Base-by-base conservation (phyloP, 805 yeast genomes). In the Ogataea ramenticola region DNA sequence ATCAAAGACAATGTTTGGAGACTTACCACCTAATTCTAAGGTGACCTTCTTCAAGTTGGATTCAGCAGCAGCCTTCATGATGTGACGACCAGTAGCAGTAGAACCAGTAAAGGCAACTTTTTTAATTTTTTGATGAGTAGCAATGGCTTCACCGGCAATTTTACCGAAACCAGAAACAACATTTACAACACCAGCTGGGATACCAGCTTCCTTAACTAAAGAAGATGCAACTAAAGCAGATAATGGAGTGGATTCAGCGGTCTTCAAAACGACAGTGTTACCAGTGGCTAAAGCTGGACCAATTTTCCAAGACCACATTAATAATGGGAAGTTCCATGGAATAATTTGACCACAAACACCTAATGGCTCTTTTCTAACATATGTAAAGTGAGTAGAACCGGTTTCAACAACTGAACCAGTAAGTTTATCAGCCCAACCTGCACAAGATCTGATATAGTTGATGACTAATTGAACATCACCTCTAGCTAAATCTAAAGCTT, bases 51-150 rank as follows among this genome's bases (percentile, higher is more conserved):
- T 86, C 64, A 86, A 73, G 53, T 67, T 61, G 37, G 85, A 68
- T 49, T 76, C 76, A 45, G 89, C 87, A 55, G 88, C 86, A 49
- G 74, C 68, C 51, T 72, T 73, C 79, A 83, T 82, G 57, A 86
- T 85, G 53, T 72, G 74, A 62, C 83, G 78, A 58, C 90, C 90
- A 49, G 88, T 82, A 39, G 83, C 88, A 44, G 96, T 90, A 33
- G 96, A 89, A 54, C 97, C 97, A 45, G 97, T 90, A 70, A 90
- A 90, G 12, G 96, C 95, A 60, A 90, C 75, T 75, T 90, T 90
- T 71, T 86, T 86, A 57, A 90, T 80, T 62, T 75, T 79, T 56
- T 81, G 82, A 68, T 90, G 96, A 46, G 72, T 66, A 41, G 91
- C 74, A 51, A 90, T 75, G 37, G 88, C 84, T 49, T 79, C 79